These are phyloP conservation scores for Codiaeum variegatum DNA, from an alignment of 441 rosid genomes.

Conservation along the genomic window DNA sequence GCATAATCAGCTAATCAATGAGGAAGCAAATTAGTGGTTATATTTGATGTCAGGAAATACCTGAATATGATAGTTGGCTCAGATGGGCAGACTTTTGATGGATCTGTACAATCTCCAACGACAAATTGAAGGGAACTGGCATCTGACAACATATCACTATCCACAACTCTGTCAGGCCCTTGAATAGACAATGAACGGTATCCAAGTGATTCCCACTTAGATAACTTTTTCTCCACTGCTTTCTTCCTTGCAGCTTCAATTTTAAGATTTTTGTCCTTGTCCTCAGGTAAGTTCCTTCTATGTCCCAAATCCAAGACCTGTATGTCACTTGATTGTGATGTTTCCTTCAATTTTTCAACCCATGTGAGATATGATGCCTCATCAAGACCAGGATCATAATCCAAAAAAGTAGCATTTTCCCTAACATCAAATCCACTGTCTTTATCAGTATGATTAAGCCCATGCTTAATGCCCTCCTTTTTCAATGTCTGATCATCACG, in stretches of 20 bases:
- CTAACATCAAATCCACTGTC: slow-evolving; percentile 22
- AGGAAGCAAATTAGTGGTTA: not conserved
- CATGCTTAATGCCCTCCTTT: slow-evolving; percentile 45
- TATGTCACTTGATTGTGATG: slow-evolving; percentile 42
- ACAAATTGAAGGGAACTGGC: slow-evolving; percentile 67
- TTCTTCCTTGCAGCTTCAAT: slow-evolving; percentile 66
- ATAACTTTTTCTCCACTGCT: slow-evolving; percentile 67
- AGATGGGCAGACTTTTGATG: slow-evolving; percentile 52
- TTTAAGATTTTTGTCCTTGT: slow-evolving; percentile 44
- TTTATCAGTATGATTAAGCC: slow-evolving; percentile 39
- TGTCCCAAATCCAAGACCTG: slow-evolving; percentile 32
- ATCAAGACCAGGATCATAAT: slow-evolving; percentile 58
- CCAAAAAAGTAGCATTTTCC: slow-evolving; percentile 31
- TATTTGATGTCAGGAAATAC: slow-evolving; percentile 28
- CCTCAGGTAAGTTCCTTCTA: slow-evolving; percentile 46
- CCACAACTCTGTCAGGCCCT: slow-evolving; percentile 44
- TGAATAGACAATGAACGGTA: slow-evolving; percentile 64
- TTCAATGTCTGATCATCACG: slow-evolving; percentile 38
- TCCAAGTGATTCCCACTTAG: slow-evolving; percentile 73
- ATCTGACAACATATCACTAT: slow-evolving; percentile 43
- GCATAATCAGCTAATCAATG: not conserved
- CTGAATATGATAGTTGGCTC: slow-evolving; percentile 80
- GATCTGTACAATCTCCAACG: slow-evolving; percentile 82
- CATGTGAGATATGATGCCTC: slow-evolving; percentile 83
- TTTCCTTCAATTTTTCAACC: slow-evolving; percentile 73